Base-by-base conservation (phyloP, 2,329 filamentous ascomycete genomes). In the Penicillium crustosum region DNA sequence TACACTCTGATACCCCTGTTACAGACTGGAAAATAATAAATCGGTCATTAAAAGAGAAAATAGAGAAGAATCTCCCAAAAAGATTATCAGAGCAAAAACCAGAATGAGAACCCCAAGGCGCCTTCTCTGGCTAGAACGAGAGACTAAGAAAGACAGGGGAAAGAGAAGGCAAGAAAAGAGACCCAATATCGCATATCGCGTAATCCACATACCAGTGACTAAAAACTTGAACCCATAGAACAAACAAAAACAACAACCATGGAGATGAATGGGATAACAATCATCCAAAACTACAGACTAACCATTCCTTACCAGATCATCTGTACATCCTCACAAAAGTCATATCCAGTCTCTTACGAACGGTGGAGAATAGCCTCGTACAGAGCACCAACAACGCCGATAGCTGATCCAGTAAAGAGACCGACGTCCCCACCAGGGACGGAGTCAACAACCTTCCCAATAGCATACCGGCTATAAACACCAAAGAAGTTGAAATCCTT, bases 311-410 rank as follows among this genome's bases (percentile, higher is more conserved):
- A 29, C 49, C 42, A 57, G 54, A 57, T 48, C 52, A 53, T 48
- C 60, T 64, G 56, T 67, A 65, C 61, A 66, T 43, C 49, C 44
- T 44, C 35, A 44, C 36, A 61, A 49, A 39, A 33, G 44, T n/a
- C 50, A 25, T 13, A 60, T 13, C 36, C 25, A 21, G 21, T 9
- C 21, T 39, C 58, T 63, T 67, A 76, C 61, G 74, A 55, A 31
- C 57, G 78, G 58, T 72, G 73, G 65, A 80, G 65, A 56, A 79
- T 77, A 43, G 78, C 78, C 65, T 80, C 78, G 51, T 80, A 80
- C 53, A 80, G 59, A 56, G 76, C 76, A 25, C 75, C 73, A 36
- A 79, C 61, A 36, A 68, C 69, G 4, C 77, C 77, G 36, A 80
- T 71, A 19, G 73, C 74, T 9, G 75, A 70, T 19, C 75, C 74